These are phyloP conservation scores for Entophlyctis luteolus DNA, from an alignment of 192 early-diverging fungal genomes.

Conservation along the genomic window DNA sequence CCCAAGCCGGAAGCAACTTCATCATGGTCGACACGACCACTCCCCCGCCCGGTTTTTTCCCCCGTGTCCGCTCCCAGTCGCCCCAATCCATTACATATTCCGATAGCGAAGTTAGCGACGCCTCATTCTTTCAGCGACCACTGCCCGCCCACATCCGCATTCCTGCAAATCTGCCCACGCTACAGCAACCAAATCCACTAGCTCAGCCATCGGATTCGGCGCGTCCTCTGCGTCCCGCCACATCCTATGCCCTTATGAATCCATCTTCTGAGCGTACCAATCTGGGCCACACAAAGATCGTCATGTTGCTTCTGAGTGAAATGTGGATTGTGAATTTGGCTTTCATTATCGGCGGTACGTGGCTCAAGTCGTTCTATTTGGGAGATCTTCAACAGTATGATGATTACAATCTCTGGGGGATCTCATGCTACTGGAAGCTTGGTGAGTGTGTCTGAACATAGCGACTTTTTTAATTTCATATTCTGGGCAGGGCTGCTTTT, in stretches of 20 bases:
- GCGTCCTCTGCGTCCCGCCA: no score
- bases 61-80: no score
- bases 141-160: no score
- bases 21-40: no score
- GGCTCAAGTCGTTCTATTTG: constrained; percentile 42
- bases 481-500: constrained; percentile 43
- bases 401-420: constrained; percentile 52
- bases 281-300: constrained; percentile 47
- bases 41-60: no score
- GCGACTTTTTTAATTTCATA: neutral
- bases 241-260: constrained; percentile 44
- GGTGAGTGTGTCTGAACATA: constrained; percentile 32
- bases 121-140: no score
- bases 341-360: constrained; percentile 45
- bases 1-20: no score
- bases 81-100: no score
- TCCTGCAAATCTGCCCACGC: no score
- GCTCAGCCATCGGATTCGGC: no score
- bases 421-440: constrained; percentile 55
- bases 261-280: constrained; percentile 39
- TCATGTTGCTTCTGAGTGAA: constrained; percentile 51
- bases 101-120: no score
- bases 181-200: no score
- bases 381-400: constrained; percentile 34
- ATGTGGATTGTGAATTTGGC: constrained; percentile 51